These are phyloP conservation scores for Cydonia oblonga DNA, from an alignment of 331 rosid species.

Conservation along the genomic window DNA sequence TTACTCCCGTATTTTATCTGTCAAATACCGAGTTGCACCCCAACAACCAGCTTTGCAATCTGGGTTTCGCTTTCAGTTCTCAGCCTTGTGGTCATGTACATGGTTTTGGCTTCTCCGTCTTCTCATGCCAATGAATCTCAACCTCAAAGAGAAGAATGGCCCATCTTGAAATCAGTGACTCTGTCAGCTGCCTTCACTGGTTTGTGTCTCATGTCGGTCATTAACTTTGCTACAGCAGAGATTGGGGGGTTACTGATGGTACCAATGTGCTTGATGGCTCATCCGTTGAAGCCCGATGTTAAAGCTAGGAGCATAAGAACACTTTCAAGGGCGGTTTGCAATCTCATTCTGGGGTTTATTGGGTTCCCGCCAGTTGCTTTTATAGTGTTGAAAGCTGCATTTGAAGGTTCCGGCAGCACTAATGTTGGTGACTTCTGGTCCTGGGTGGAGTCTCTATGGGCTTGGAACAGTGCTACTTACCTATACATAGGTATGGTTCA, in stretches of 20 bases:
- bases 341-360: constrained; percentile 50
- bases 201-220: constrained; percentile 77
- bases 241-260: constrained; percentile 71
- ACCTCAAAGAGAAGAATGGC: constrained; percentile 46
- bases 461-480: constrained; percentile 93
- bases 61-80: constrained; percentile 58
- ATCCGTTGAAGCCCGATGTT: constrained; percentile 62
- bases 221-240: constrained; percentile 89
- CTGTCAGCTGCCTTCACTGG: constrained; percentile 65
- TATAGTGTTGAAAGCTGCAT: constrained; percentile 37
- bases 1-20: constrained; percentile 61
- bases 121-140: constrained; percentile 26
- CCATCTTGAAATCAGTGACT: constrained; percentile 74
- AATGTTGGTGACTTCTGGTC: constrained; percentile 64
- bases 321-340: constrained; percentile 39
- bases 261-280: constrained; percentile 70
- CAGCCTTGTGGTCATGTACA: constrained; percentile 37
- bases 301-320: constrained; percentile 32
- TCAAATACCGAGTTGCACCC: constrained; percentile 45
- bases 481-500: constrained; percentile 68
- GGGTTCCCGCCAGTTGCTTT: constrained; percentile 66
- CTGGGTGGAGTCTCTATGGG: constrained; percentile 93
- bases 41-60: constrained; percentile 33
- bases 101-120: constrained; percentile 45
- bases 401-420: constrained; percentile 31